Evolutionary conservation across 2,329 filamentous ascomycete genomes (phyloP).

Genomic region (Teratosphaeria epicoccoides): DNA sequence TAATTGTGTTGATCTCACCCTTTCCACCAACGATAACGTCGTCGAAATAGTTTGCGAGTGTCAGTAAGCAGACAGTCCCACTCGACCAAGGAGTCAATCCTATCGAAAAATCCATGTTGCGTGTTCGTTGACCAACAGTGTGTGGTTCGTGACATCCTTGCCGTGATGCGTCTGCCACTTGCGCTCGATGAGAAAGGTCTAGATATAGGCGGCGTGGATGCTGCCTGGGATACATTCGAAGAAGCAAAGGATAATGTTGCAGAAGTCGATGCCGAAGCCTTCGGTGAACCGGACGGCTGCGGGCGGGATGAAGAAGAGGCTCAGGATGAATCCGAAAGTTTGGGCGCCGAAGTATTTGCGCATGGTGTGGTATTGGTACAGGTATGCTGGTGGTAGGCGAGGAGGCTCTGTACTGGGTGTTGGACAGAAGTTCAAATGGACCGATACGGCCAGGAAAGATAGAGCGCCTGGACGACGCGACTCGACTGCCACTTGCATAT

Average conservation of each 20-base stretch:
- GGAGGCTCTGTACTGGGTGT: neutral
- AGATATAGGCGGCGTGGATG: constrained; percentile 4
- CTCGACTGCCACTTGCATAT: too few relatives aligned
- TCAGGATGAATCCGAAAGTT: constrained; percentile 5
- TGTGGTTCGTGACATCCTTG: constrained; percentile 2
- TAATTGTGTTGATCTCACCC: neutral
- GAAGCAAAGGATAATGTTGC: constrained; percentile 2
- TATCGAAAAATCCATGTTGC: constrained; percentile 3
- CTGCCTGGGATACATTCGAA: constrained; percentile 4
- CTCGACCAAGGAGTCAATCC: neutral
- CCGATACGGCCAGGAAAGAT: too few relatives aligned
- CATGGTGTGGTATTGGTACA: neutral
- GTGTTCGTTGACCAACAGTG: constrained; percentile 1
- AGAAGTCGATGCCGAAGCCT: constrained; percentile 6
- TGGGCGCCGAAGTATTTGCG: constrained; percentile 2
- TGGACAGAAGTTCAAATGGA: too few relatives aligned
- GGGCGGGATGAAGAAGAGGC: constrained; percentile 3
- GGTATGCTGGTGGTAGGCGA: too few relatives aligned
- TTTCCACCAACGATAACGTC: constrained; percentile 2
- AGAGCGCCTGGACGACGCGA: too few relatives aligned
- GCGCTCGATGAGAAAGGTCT: constrained; percentile 3
- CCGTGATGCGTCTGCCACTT: constrained; percentile 3
- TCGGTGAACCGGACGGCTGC: constrained; percentile 3
- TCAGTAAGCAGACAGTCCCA: neutral
- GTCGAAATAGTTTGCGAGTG: constrained; percentile 1